Evolutionary conservation across 108 stramenopile genomes (phyloP), one percentile per base, ranked within the genome.

Genomic region (Mediolabrus comicus): DNA sequence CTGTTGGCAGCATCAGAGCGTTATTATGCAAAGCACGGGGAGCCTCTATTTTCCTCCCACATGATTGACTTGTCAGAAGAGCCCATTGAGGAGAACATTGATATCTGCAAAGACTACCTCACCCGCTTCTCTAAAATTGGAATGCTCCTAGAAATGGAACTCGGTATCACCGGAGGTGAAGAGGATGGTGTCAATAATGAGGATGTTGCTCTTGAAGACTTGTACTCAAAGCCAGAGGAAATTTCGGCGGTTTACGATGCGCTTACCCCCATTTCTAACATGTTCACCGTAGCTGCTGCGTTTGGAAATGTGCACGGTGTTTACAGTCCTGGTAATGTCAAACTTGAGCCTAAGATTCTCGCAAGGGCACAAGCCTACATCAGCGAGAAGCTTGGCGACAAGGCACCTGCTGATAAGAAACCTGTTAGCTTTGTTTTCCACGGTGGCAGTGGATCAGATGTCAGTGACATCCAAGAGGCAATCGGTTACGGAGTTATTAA

Each of bases 41-140:
- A 95, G 82, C 96, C 96, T 32, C 86, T 97, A 35, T 97, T 95
- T 79, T 95, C 94, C 24, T 88, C 86, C 9, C 96, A 97, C 88
- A 97, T 97, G 96, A 89, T 97, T 59, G 96, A 97, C 74, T 84
- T 97, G 31, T 95, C 95, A 17, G 96, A 97, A 74, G 96, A 97
- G 69, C 85, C 93, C 5, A 73, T 95, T 51, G 93, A 95, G 76
- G 95, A 96, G 65, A 97, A 97, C 83, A 90, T 97, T 66, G 83
- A 79, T 43, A 95, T 95, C 56, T 97, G 95, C 89, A 81, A 86
- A 62, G 71, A 88, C 33, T 92, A 91, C 84, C 74, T 95, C 60
- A 54, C 68, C 22, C 83, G 90, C 59, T 89, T 95, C 84, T 77
- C 87, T 61, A 91, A 92, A 80, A 79, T 88, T 59, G 81, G 93